These are phyloP conservation scores for Yamadazyma paraphyllophila DNA, from an alignment of 805 yeast genomes.

Conservation along the genomic window DNA sequence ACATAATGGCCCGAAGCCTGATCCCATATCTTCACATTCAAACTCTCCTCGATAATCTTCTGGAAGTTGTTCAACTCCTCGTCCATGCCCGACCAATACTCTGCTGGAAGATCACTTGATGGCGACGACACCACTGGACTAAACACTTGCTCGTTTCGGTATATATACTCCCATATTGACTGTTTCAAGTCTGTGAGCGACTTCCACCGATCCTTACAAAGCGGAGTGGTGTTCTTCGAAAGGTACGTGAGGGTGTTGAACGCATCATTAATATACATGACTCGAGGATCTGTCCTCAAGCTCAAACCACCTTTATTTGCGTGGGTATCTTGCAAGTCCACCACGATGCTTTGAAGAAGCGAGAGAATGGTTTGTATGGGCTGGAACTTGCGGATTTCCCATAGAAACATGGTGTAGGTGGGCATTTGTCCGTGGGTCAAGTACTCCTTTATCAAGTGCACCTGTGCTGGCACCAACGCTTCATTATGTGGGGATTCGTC, in stretches of 20 bases:
- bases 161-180: conserved; percentile 19
- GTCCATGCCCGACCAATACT: conserved; percentile 4
- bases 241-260: conserved; percentile 19
- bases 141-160: too few relatives aligned
- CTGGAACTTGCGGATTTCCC: conserved; percentile 14
- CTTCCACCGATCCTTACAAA: conserved; percentile 25
- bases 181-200: conserved; percentile 18
- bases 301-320: neutral
- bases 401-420: conserved; percentile 1
- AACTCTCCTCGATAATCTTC: conserved; percentile 7
- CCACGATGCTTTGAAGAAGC: conserved; percentile 6
- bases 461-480: neutral
- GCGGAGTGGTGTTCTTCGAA: conserved; percentile 21
- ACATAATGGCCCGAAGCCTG: neutral
- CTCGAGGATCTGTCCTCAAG: conserved; percentile 11
- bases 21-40: conserved; percentile 11
- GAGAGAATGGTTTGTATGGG: conserved; percentile 14
- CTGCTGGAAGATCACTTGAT: neutral
- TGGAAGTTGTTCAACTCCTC: conserved; percentile 8
- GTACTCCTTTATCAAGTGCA: conserved; percentile 8
- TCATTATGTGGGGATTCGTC: neutral
- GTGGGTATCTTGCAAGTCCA: conserved; percentile 6
- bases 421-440: conserved; percentile 10
- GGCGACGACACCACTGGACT: too few relatives aligned
- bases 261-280: conserved; percentile 14